Percentiles rank a stretch among this genome's conserved stretches.
These are phyloP conservation scores for Vanrija sp. DNA, from an alignment of 1,284 basidiomycete genomes.

Conservation along the genomic window DNA sequence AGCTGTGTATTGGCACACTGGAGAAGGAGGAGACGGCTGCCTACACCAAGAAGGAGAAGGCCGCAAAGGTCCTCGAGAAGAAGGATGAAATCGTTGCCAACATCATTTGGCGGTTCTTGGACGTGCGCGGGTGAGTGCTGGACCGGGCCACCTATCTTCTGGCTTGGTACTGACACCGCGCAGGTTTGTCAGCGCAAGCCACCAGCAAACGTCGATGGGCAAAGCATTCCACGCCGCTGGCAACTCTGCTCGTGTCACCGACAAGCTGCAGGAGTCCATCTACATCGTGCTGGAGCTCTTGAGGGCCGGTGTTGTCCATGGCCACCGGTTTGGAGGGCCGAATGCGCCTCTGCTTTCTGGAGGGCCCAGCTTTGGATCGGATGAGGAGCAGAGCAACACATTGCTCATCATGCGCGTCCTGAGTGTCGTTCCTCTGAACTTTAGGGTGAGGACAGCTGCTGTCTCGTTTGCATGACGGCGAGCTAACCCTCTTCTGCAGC, in stretches of 20 bases:
- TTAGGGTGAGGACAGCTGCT: slow-evolving; percentile 62
- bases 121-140: slow-evolving; percentile 74
- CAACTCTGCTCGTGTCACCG: slow-evolving; percentile 74
- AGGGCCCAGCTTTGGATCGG: slow-evolving; percentile 86
- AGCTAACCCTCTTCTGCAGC: slow-evolving; percentile 48
- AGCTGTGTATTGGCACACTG: slow-evolving; percentile 88
- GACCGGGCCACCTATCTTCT: background rate
- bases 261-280: slow-evolving; percentile 96
- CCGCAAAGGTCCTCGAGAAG: slow-evolving; percentile 83
- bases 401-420: slow-evolving; percentile 93
- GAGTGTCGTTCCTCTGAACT: slow-evolving; percentile 86
- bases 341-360: slow-evolving; percentile 70
- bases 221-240: slow-evolving; percentile 83
- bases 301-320: slow-evolving; percentile 91
- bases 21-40: slow-evolving; percentile 69
- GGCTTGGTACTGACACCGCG: background rate
- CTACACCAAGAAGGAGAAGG: slow-evolving; percentile 71
- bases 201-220: slow-evolving; percentile 83
- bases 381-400: slow-evolving; percentile 87
- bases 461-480: background rate
- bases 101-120: slow-evolving; percentile 96
- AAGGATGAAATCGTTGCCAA: slow-evolving; percentile 99
- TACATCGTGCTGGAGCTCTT: slow-evolving; percentile 90
- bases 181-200: slow-evolving; percentile 74
- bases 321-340: slow-evolving; percentile 76